Percentiles rank a stretch among this genome's conserved stretches.
Conservation (phyloP, 2,329 filamentous ascomycete species). For the Talaromyces islandicus region DNA sequence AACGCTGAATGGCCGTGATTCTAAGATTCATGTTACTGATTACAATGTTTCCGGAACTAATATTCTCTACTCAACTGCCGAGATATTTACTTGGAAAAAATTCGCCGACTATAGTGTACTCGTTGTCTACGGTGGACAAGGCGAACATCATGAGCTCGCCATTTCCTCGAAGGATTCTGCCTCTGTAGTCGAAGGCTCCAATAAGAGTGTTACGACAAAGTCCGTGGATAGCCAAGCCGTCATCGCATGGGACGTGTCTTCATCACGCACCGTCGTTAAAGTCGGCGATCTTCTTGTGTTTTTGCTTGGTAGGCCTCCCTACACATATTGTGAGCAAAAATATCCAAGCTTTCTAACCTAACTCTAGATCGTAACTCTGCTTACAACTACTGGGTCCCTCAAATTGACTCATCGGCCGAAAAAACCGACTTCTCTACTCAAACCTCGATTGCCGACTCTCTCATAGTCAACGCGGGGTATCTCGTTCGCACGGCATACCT, state of each 20-base stretch:
- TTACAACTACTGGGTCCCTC: slow-evolving; percentile 41
- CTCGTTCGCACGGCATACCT: slow-evolving; percentile 46
- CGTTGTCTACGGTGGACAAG: slow-evolving; percentile 34
- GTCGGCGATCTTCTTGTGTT: slow-evolving; percentile 48
- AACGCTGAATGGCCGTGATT: slow-evolving; percentile 37
- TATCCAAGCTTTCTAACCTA: not conserved
- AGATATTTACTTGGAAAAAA: slow-evolving; percentile 50
- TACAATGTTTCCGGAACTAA: slow-evolving; percentile 35
- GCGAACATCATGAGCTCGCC: slow-evolving; percentile 38
- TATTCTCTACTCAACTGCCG: slow-evolving; percentile 39
- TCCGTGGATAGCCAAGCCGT: slow-evolving; percentile 18
- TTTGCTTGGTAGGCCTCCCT: slow-evolving; percentile 42
- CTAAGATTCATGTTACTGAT: slow-evolving; percentile 39
- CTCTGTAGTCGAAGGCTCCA: slow-evolving; percentile 28
- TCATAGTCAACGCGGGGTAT: slow-evolving; percentile 40
- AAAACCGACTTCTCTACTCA: slow-evolving; percentile 20
- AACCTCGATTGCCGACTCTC: slow-evolving; percentile 21
- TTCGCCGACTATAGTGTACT: slow-evolving; percentile 50
- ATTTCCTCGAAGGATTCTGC: slow-evolving; percentile 20
- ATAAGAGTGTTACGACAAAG: slow-evolving; percentile 23
- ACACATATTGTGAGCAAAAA: not conserved
- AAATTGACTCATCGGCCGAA: slow-evolving; percentile 24
- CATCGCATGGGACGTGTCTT: slow-evolving; percentile 51
- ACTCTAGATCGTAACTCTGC: slow-evolving; percentile 45
- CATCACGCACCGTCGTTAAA: slow-evolving; percentile 36